These are phyloP conservation scores for Debaryomyces coudertii DNA, from an alignment of 1,139 yeast genomes.

Conservation along the genomic window DNA sequence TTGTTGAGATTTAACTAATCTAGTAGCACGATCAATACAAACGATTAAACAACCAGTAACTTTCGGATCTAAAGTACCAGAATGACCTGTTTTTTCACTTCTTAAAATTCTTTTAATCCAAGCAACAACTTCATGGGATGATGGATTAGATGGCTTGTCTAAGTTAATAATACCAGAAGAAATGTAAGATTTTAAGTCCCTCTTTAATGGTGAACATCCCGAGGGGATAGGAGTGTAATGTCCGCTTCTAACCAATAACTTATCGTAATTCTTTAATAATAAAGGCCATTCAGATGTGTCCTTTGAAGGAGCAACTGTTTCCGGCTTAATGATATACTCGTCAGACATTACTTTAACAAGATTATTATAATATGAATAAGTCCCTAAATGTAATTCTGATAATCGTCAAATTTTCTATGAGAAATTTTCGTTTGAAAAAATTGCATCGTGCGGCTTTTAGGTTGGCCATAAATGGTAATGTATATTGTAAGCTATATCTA, in stretches of 20 bases:
- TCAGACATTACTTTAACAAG: slow-evolving; percentile 49
- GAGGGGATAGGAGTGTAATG: slow-evolving; percentile 97
- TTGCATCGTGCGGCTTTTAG: slow-evolving; percentile 29
- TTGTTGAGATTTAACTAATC: slow-evolving; percentile 97
- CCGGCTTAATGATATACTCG: slow-evolving; percentile 87
- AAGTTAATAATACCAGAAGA: slow-evolving; percentile 95
- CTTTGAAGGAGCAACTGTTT: slow-evolving; percentile 72
- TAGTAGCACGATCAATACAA: slow-evolving; percentile 96
- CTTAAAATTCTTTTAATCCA: slow-evolving; percentile 97
- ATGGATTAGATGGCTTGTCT: slow-evolving; percentile 97
- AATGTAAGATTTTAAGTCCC: slow-evolving; percentile 88
- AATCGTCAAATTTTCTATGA: slow-evolving; percentile 4
- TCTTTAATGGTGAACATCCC: slow-evolving; percentile 91
- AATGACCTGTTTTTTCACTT: slow-evolving; percentile 97
- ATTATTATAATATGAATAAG: slow-evolving; percentile 2
- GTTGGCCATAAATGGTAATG: slow-evolving; percentile 3
- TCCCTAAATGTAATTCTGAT: slow-evolving; percentile 4
- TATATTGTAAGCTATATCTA: not conserved
- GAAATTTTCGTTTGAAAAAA: slow-evolving; percentile 10
- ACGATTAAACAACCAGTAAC: slow-evolving; percentile 98
- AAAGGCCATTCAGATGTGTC: slow-evolving; percentile 97
- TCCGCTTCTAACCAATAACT: slow-evolving; percentile 90
- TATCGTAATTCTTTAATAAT: slow-evolving; percentile 89
- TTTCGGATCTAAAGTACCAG: slow-evolving; percentile 98
- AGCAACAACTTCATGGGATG: slow-evolving; percentile 98